These are phyloP conservation scores for Pythium utonaiense DNA, from an alignment of 352 stramenopile species.

Conservation along the genomic window DNA sequence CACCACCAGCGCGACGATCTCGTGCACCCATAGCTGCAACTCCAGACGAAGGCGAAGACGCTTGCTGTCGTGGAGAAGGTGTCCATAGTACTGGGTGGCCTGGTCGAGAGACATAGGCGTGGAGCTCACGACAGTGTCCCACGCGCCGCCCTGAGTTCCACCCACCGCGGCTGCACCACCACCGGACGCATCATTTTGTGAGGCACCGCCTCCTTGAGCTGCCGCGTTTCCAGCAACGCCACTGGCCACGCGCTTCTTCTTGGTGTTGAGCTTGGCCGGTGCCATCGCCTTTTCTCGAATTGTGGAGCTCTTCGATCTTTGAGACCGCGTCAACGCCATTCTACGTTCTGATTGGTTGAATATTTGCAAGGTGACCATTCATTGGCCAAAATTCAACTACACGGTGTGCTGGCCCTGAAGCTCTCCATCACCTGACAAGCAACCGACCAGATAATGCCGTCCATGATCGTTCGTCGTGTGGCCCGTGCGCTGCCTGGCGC, in stretches of 20 bases:
- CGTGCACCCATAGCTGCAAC: slow-evolving; percentile 33
- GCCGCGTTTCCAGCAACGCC: not conserved
- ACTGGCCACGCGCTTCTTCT: slow-evolving; percentile 10
- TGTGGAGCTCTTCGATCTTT: slow-evolving; percentile 18
- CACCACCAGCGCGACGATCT: slow-evolving; percentile 27
- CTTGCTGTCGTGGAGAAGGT: slow-evolving; percentile 20
- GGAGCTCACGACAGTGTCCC: not conserved
- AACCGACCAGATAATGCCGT: slow-evolving; percentile 15
- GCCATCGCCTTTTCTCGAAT: too few relatives aligned
- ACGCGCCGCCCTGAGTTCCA: not conserved
- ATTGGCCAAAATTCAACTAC: slow-evolving; percentile 1
- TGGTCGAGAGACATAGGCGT: slow-evolving; percentile 1
- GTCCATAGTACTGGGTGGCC: slow-evolving; percentile 7
- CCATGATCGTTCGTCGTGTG: slow-evolving; percentile 5
- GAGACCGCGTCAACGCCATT: not conserved
- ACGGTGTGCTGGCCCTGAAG: not conserved
- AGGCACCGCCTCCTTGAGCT: not conserved
- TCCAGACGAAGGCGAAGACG: slow-evolving; percentile 26
- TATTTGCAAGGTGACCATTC: not conserved
- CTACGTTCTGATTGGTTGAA: slow-evolving; percentile 4
- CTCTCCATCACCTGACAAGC: not conserved
- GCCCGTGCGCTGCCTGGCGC: slow-evolving; percentile 1
- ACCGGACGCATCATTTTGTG: not conserved
- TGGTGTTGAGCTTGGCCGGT: not conserved
- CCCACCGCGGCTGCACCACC: not conserved